A percentile compares a stretch with the other conserved stretches of the same genome.
phyloP scores from a whole-genome alignment of 768 basidiomycete species.

The Mycena floridula region DNA sequence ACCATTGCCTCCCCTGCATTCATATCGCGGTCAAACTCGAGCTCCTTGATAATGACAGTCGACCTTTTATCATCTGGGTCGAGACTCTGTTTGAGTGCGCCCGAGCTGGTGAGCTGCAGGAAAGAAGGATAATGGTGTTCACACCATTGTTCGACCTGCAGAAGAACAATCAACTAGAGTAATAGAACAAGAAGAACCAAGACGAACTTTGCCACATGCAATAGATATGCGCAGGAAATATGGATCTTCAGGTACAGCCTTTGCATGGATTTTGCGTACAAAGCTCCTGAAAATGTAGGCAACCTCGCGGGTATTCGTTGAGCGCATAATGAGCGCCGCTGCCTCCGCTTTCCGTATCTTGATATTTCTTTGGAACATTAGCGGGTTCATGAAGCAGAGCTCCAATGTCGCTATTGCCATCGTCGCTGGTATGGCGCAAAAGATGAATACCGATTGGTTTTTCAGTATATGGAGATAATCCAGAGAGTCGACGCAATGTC shows the following conservation, averaged over 20 bases:
- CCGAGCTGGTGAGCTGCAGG: slow-evolving; percentile 35
- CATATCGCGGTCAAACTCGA: slow-evolving; percentile 33
- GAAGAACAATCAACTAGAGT: background rate
- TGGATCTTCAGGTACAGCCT: slow-evolving; percentile 76
- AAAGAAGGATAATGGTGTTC: slow-evolving; percentile 95
- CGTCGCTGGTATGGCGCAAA: slow-evolving; percentile 65
- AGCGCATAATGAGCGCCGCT: slow-evolving; percentile 87
- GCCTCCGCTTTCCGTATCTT: slow-evolving; percentile 72
- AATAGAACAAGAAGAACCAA: background rate
- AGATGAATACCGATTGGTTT: slow-evolving; percentile 70
- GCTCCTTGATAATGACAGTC: slow-evolving; percentile 37
- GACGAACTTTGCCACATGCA: slow-evolving; percentile 72
- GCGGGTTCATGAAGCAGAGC: slow-evolving; percentile 66
- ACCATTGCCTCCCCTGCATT: no score
- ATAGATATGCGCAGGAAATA: slow-evolving; percentile 79
- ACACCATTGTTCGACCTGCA: slow-evolving; percentile 87
- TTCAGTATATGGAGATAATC: slow-evolving; percentile 64
- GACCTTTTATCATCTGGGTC: slow-evolving; percentile 54
- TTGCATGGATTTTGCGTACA: slow-evolving; percentile 76
- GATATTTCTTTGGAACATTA: slow-evolving; percentile 57
- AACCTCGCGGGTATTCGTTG: slow-evolving; percentile 90
- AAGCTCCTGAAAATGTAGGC: slow-evolving; percentile 83
- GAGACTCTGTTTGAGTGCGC: slow-evolving; percentile 20
- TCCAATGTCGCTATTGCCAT: slow-evolving; percentile 75
- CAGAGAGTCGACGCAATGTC: slow-evolving; percentile 37